Evolutionary conservation across 176 grass and related monocot species (phyloP), one percentile per base, ranked within the genome.

Genomic region (Oryza coarctata): DNA sequence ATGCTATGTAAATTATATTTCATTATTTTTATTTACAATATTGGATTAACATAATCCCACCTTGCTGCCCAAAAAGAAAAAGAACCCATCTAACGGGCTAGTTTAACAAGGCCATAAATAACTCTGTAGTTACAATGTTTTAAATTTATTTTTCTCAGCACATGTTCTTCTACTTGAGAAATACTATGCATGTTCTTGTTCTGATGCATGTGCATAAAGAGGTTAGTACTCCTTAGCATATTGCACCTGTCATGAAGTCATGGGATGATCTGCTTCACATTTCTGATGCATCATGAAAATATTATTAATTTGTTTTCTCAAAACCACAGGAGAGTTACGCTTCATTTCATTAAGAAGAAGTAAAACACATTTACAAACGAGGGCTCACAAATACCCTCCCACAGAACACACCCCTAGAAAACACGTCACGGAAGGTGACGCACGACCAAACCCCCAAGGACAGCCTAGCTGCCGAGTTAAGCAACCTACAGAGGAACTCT

Each of bases 1-100:
- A 80, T 80, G 27, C 44, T 52, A 41, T 75, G 25, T 75, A 62
- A 15, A 76, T 44, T 20, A 68, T 76, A 43, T 52, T 81, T 85
- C 40, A 66, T 80, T 34, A 61, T 85, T 76, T 62, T 22, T 22
- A 12, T 52, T 58, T 23, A 58, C 52, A 58, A 3, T 58, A 7
- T 58, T 58, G 52, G 52, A 58, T 58, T 52, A 52, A 52, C 47
- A 52, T 3, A 52, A 52, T 52, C 17, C 11, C 17, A 5, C 47
- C 45, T 3, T 12, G 6, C 32, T 33, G 32, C 12, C 41, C 10
- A 3, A 12, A 13, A 44, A 13, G n/a, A 55, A 7, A 10, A 5
- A 55, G 8, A 55, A 13, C 5, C 5, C 12, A 44, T 13, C 20
- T 18, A 50, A 18, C 5, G 47, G 4, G 22, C 11, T 20, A 58